Base-by-base conservation (phyloP, 805 yeast genomes). In the Kluyveromyces lactis region DNA sequence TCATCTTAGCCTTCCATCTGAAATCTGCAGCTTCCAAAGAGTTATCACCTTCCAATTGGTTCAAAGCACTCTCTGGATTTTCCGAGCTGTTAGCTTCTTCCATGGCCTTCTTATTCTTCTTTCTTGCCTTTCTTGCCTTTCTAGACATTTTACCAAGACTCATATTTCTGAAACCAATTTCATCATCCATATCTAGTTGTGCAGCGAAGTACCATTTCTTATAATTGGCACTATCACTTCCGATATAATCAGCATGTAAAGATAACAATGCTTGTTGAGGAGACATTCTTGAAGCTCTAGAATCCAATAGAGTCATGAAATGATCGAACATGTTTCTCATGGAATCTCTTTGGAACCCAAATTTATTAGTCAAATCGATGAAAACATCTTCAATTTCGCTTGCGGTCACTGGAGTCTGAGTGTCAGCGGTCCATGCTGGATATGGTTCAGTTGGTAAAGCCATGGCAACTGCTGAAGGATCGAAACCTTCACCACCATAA, bases 391-490 rank as follows among this genome's bases (percentile, higher is more conserved):
- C 94, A 58, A 84, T 81, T 60, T 84, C 90, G 63, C 84, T 92
- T 40, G 84, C 73, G 36, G 86, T 71, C 42, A 82, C 81, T 10
- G 94, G 94, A 18, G 90, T 86, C 62, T 83, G 90, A 42, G 83
- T 89, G 64, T 92, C 97, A 34, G 95, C 95, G 18, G 96, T 85
- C 98, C 98, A 92, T 38, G 98, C 97, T 32, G 99, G 98, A 63
- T 90, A 92, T 26, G 98, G 99, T 63, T 92, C 92, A 33, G 87
- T 77, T 52, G 95, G 72, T 66, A 81, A 52, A 60, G 86, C 81
- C 71, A 79, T 67, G 55, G 84, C 66, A 58, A 77, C 62, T 55
- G 79, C 64, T 6, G 78, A 67, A 26, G 83, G 81, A 53, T 78
- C 81, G 53, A 75, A 68, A 5, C 62, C 67, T 39, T 63, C 65